Evolutionary conservation across 176 grass and related monocot species (phyloP).

Genomic region (Melocanna baccifera): DNA sequence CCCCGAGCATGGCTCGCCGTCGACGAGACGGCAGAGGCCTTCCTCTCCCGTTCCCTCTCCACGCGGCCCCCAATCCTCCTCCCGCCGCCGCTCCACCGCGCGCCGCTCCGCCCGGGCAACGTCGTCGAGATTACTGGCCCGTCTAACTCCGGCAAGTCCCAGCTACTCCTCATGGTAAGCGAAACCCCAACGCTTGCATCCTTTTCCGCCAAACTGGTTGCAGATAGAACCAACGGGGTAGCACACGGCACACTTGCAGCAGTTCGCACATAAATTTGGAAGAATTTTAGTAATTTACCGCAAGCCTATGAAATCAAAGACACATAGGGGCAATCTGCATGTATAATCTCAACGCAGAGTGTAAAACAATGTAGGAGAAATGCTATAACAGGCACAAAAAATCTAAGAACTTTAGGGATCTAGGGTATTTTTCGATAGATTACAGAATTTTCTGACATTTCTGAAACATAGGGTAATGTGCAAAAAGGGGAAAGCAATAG

Average conservation of each 20-base stretch:
- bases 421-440: background rate
- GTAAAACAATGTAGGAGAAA: background rate
- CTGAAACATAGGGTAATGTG: background rate
- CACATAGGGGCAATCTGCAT: background rate
- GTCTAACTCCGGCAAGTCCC: constrained; percentile 81
- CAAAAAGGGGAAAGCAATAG: background rate
- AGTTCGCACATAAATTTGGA: background rate
- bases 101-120: constrained; percentile 77
- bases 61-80: constrained; percentile 61
- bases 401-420: background rate
- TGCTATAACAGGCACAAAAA: background rate
- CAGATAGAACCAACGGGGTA: background rate
- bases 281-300: background rate
- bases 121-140: constrained; percentile 87
- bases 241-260: background rate
- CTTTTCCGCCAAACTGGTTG: background rate
- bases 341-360: background rate
- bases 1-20: constrained; percentile 57
- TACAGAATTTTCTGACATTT: background rate
- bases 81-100: constrained; percentile 77
- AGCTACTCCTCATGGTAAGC: constrained; percentile 72
- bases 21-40: constrained; percentile 62
- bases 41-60: constrained; percentile 59
- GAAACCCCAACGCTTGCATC: background rate
- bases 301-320: background rate